Percentiles rank a stretch among this genome's conserved stretches.
Evolutionary conservation across 441 rosid species (phyloP).

Genomic region (Gossypium lobatum): DNA sequence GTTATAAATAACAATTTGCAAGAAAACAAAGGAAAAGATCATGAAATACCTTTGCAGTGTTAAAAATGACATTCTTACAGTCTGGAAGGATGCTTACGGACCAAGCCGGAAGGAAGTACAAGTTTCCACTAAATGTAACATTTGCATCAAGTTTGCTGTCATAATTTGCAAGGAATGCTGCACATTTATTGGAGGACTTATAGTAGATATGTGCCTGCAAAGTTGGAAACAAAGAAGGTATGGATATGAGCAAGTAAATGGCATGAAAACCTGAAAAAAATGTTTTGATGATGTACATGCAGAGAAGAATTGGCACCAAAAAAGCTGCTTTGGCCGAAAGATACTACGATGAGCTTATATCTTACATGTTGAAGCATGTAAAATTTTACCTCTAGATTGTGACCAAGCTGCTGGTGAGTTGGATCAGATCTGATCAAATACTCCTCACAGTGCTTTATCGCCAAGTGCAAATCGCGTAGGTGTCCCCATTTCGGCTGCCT

Average conservation of each 20-base stretch:
- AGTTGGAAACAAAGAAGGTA: neutral
- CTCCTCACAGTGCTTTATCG: constrained; percentile 55
- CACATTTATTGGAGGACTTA: constrained; percentile 45
- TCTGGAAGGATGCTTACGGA: constrained; percentile 75
- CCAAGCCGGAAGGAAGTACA: constrained; percentile 67
- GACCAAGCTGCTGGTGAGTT: constrained; percentile 34
- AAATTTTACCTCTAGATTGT: constrained; percentile 43
- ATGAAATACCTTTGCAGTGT: constrained; percentile 54
- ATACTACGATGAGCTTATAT: too few species aligned
- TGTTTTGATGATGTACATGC: too few species aligned
- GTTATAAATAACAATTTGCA: neutral
- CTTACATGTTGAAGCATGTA: neutral
- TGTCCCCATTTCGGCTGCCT: constrained; percentile 79
- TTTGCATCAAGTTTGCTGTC: constrained; percentile 40
- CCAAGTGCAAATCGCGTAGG: constrained; percentile 47
- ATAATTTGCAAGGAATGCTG: constrained; percentile 61
- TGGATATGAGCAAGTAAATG: too few species aligned
- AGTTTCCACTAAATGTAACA: constrained; percentile 42
- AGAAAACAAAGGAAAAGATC: neutral
- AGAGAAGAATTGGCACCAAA: too few species aligned
- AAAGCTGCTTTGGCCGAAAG: too few species aligned
- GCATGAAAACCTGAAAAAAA: too few species aligned
- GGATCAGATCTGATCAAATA: constrained; percentile 53
- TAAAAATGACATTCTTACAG: constrained; percentile 49
- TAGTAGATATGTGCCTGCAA: constrained; percentile 57